Conservation (phyloP, 345 rosid genomes). For the Bruguiera sexangula region DNA sequence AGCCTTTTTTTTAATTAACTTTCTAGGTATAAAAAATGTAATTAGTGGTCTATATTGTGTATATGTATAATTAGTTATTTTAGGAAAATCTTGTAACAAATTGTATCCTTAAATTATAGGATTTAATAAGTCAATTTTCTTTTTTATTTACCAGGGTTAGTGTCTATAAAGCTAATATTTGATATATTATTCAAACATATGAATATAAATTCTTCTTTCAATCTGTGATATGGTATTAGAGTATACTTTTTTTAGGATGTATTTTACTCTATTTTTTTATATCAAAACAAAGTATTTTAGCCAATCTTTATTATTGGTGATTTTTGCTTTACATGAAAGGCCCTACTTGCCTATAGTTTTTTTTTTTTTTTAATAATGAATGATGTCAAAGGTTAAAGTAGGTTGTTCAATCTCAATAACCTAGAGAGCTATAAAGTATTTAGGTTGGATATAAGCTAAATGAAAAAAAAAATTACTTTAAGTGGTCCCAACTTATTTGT, state of each 20-base stretch:
- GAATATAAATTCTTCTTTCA: not conserved
- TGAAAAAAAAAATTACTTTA: too few species aligned
- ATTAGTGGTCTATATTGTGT: too few species aligned
- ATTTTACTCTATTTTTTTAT: not conserved
- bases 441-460: too few species aligned
- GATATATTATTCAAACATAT: not conserved
- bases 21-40: too few species aligned
- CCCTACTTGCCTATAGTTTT: not conserved
- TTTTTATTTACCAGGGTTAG: not conserved
- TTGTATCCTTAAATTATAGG: not conserved
- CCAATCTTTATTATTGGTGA: not conserved
- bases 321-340: not conserved
- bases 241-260: not conserved
- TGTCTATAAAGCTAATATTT: not conserved
- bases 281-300: not conserved
- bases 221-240: not conserved
- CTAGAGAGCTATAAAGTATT: not conserved
- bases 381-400: not conserved
- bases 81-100: not conserved
- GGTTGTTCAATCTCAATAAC: not conserved
- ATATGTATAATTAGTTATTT: too few species aligned
- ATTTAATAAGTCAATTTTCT: not conserved
- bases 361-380: not conserved
- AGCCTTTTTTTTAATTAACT: too few species aligned
- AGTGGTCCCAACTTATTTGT: not conserved